phyloP scores from a whole-genome alignment of 2,329 filamentous ascomycete genomes.

The Colletotrichum camelliae region DNA sequence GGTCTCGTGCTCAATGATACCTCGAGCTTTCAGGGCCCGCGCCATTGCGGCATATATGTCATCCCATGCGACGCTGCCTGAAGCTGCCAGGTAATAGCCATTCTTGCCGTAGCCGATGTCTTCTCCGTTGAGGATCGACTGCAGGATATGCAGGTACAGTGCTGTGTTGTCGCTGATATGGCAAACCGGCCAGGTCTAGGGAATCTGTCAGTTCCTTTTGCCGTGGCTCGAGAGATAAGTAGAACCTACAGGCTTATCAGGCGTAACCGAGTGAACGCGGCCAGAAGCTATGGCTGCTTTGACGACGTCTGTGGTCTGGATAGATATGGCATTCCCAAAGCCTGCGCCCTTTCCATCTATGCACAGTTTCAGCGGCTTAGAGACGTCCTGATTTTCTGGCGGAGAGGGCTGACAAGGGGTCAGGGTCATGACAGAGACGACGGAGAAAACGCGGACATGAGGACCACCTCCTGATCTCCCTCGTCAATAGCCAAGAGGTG shows the following conservation, averaged over 20 bases:
- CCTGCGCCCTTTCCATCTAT: background rate
- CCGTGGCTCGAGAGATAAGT: background rate
- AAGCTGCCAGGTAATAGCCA: background rate
- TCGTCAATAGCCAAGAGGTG: background rate
- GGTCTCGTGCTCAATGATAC: background rate
- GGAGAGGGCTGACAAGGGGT: background rate
- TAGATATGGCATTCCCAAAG: background rate
- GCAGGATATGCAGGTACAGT: background rate
- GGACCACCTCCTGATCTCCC: accelerated
- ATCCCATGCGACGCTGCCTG: background rate
- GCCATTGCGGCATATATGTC: background rate
- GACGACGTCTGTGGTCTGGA: background rate
- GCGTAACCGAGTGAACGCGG: background rate
- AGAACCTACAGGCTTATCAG: background rate
- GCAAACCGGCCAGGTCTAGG: background rate
- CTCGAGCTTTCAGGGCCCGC: background rate
- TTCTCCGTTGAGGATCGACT: background rate
- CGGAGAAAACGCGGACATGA: background rate
- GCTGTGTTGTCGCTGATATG: background rate
- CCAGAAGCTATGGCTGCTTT: background rate
- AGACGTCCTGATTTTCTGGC: accelerated
- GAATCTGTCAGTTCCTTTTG: background rate
- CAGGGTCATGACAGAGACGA: background rate
- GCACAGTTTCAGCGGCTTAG: background rate
- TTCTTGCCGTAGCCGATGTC: background rate